Evolutionary conservation across 2,329 filamentous ascomycete species (phyloP).

Genomic region (Eutypa lata): DNA sequence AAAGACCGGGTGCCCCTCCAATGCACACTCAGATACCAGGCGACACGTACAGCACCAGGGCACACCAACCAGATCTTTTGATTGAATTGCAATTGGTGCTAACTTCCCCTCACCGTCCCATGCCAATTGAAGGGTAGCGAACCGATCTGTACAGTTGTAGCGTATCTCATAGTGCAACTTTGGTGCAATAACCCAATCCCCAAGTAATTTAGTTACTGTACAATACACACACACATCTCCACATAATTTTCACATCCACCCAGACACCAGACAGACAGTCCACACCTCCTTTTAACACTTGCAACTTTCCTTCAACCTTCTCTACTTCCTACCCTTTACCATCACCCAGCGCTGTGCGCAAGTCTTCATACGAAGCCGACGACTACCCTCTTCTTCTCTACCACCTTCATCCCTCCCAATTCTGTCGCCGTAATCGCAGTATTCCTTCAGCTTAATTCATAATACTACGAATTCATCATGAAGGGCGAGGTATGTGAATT

Average conservation of each 20-base stretch:
- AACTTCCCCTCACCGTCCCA: too few species aligned
- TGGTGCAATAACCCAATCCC: too few species aligned
- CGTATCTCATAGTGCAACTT: too few species aligned
- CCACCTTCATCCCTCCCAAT: slow-evolving; percentile 5
- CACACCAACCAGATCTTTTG: too few species aligned
- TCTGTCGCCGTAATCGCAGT: slow-evolving; percentile 8
- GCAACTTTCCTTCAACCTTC: slow-evolving; percentile 10
- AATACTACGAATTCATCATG: slow-evolving; percentile 38
- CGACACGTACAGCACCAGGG: too few species aligned
- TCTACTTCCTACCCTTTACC: slow-evolving; percentile 8
- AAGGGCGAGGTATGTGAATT: slow-evolving; percentile 52
- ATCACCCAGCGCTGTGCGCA: slow-evolving; percentile 25
- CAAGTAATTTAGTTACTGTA: too few species aligned
- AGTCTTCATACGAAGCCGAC: slow-evolving; percentile 1
- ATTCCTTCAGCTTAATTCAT: slow-evolving; percentile 8
- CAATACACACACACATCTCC: background rate
- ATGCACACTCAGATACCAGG: too few species aligned
- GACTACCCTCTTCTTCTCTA: background rate
- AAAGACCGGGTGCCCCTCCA: too few species aligned
- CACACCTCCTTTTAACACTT: slow-evolving; percentile 25
- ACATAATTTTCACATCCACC: background rate
- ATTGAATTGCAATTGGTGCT: too few species aligned
- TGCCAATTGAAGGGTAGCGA: too few species aligned
- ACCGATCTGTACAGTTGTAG: too few species aligned
- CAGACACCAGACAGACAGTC: background rate